Evolutionary conservation across 805 yeast species (phyloP).

Genomic region (Cyberlindnera galapagoensis): DNA sequence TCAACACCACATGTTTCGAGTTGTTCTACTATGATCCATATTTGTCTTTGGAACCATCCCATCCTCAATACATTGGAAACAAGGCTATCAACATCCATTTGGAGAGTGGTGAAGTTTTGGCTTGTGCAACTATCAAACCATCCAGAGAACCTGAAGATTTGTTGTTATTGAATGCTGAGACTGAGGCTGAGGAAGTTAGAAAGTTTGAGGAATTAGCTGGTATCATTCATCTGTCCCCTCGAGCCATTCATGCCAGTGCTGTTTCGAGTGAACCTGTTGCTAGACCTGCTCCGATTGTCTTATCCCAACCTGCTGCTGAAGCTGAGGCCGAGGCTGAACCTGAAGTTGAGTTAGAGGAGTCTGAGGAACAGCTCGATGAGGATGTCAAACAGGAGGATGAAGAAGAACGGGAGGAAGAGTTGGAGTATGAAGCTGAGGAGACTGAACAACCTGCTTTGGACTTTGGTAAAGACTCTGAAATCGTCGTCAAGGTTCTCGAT

Average conservation of each 20-base stretch:
- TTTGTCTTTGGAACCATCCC: constrained; percentile 50
- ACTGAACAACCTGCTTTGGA: constrained; percentile 5
- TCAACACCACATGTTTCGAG: constrained; percentile 65
- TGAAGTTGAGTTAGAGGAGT: constrained; percentile 2
- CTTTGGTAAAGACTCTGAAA: no score
- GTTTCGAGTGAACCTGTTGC: neutral
- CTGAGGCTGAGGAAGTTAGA: constrained; percentile 22
- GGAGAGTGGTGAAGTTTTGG: constrained; percentile 44
- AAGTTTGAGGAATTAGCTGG: constrained; percentile 23
- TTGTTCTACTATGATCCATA: constrained; percentile 57
- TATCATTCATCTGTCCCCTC: constrained; percentile 5
- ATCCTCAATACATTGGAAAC: constrained; percentile 55
- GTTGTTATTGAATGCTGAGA: constrained; percentile 21
- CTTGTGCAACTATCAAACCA: constrained; percentile 50
- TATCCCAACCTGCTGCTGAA: neutral
- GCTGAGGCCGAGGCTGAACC: constrained; percentile 2
- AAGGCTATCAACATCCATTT: constrained; percentile 51
- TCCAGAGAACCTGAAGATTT: constrained; percentile 25
- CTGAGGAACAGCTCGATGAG: constrained; percentile 6
- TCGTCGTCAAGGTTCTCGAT: no score
- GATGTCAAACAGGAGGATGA: constrained; percentile 9
- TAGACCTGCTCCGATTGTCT: neutral
- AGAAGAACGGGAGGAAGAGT: constrained; percentile 6
- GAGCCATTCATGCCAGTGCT: constrained; percentile 2
- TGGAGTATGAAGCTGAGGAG: constrained; percentile 4